phyloP scores from a whole-genome alignment of 352 stramenopile species.

The Phytophthora tentaculata region DNA sequence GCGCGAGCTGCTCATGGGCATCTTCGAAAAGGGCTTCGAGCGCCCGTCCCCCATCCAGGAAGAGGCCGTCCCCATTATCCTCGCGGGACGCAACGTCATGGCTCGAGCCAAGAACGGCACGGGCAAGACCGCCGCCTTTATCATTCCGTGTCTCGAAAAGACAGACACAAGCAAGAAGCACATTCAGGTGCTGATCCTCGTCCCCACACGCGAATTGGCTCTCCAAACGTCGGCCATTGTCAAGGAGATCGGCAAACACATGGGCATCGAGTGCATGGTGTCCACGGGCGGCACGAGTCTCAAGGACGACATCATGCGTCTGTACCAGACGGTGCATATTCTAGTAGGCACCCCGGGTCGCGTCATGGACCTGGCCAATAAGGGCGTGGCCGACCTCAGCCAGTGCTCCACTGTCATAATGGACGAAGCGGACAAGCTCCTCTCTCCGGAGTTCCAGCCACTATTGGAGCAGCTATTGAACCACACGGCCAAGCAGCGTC shows the following conservation, averaged over 20 bases:
- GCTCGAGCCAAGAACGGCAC: conserved; percentile 99
- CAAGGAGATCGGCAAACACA: conserved; percentile 99
- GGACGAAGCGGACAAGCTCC: conserved; percentile 99
- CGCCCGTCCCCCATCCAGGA: conserved; percentile 99
- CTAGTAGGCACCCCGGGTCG: conserved; percentile 98
- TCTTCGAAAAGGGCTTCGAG: conserved; percentile 99
- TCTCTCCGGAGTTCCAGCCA: conserved; percentile 98
- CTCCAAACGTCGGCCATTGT: conserved; percentile 98
- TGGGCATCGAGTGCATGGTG: conserved; percentile 97
- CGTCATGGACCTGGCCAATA: conserved; percentile 98
- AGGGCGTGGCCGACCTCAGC: conserved; percentile 97
- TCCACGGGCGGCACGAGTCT: conserved; percentile 98
- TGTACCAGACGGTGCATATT: conserved; percentile 99
- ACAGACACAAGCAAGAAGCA: conserved; percentile 96
- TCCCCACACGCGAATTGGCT: conserved; percentile 98
- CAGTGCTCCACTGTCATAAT: conserved; percentile 98
- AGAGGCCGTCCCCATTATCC: conserved; percentile 98
- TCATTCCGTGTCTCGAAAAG: conserved; percentile 99
- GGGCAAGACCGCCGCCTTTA: conserved; percentile 99
- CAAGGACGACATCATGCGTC: conserved; percentile 99
- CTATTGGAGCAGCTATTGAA: conserved; percentile 98
- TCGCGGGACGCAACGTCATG: conserved; percentile 98
- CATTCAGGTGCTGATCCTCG: conserved; percentile 99
- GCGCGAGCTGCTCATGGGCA: conserved; percentile 98
- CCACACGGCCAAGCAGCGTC: conserved; percentile 91